A percentile compares a stretch with the other conserved stretches of the same genome.
phyloP scores from a whole-genome alignment of 371 early-diverging fungal species.

The Choanephora cucurbitarum region DNA sequence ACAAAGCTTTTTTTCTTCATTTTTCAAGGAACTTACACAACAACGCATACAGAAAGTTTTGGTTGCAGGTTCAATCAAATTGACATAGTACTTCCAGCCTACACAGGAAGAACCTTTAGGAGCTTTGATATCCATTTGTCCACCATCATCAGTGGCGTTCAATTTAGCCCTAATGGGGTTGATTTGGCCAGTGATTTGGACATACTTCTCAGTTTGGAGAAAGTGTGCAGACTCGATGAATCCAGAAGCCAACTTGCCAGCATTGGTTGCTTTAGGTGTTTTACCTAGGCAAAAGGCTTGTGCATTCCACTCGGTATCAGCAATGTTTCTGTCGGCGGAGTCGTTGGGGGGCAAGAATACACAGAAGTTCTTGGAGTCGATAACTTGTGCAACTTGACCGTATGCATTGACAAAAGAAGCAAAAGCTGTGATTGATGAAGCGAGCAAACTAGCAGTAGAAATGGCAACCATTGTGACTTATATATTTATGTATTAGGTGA shows the following conservation, averaged over 20 bases:
- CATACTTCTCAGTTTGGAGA: constrained; percentile 41
- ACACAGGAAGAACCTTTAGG: constrained; percentile 50
- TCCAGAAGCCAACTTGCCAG: constrained; percentile 37
- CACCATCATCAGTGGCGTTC: constrained; percentile 46
- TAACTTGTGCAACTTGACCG: constrained; percentile 43
- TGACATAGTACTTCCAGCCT: constrained; percentile 53
- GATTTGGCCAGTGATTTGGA: constrained; percentile 61
- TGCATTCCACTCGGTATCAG: constrained; percentile 55
- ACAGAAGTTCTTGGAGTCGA: constrained; percentile 50
- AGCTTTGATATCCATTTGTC: constrained; percentile 52
- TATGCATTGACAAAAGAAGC: constrained; percentile 26
- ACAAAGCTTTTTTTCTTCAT: too few relatives aligned
- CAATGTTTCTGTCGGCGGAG: constrained; percentile 31
- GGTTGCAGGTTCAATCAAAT: constrained; percentile 52
- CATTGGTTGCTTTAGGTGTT: constrained; percentile 38
- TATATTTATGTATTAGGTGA: neutral
- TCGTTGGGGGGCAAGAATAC: constrained; percentile 55
- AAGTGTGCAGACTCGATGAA: constrained; percentile 53
- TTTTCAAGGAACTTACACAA: constrained; percentile 55
- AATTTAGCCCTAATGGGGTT: constrained; percentile 44
- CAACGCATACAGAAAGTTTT: constrained; percentile 57
- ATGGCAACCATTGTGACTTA: constrained; percentile 17
- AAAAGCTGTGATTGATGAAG: constrained; percentile 13
- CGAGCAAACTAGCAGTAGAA: constrained; percentile 6
- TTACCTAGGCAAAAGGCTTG: constrained; percentile 54